phyloP scores from a whole-genome alignment of 2,329 filamentous ascomycete genomes.

The Ceratocystis eucalypticola region DNA sequence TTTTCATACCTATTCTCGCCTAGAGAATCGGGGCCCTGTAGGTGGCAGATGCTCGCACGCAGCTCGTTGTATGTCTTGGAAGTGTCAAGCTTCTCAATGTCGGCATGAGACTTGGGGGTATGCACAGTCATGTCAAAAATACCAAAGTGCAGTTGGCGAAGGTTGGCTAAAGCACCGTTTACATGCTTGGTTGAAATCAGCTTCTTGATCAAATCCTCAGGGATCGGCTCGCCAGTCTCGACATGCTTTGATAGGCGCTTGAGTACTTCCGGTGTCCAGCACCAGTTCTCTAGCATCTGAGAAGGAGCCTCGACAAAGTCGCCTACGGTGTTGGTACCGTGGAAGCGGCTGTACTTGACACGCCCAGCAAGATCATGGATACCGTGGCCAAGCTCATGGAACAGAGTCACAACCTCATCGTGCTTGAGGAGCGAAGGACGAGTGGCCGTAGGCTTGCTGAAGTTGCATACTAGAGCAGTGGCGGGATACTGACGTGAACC shows the following conservation, averaged over 20 bases:
- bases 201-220: constrained; percentile 59
- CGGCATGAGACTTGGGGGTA: constrained; percentile 53
- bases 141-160: constrained; percentile 66
- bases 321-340: constrained; percentile 51
- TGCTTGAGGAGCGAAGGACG: constrained; percentile 73
- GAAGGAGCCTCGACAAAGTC: constrained; percentile 61
- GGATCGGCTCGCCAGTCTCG: constrained; percentile 54
- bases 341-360: constrained; percentile 50
- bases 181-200: constrained; percentile 67
- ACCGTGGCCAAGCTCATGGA: constrained; percentile 62
- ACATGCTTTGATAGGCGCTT: constrained; percentile 61
- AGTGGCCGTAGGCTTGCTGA: constrained; percentile 62
- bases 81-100: constrained; percentile 51
- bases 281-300: constrained; percentile 67
- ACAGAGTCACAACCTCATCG: constrained; percentile 68
- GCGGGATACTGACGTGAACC: constrained; percentile 62
- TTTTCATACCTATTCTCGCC: constrained; percentile 40
- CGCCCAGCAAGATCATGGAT: constrained; percentile 56
- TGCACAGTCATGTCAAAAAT: constrained; percentile 78
- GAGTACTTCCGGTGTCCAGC: constrained; percentile 53
- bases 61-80: constrained; percentile 59
- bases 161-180: constrained; percentile 65
- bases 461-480: constrained; percentile 73
- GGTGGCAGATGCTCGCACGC: constrained; percentile 54
- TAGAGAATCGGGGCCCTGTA: constrained; percentile 59